Evolutionary conservation across 2,329 filamentous ascomycete species (phyloP), one percentile per base, ranked within the genome.

Genomic region (Metarhizium sp.): DNA sequence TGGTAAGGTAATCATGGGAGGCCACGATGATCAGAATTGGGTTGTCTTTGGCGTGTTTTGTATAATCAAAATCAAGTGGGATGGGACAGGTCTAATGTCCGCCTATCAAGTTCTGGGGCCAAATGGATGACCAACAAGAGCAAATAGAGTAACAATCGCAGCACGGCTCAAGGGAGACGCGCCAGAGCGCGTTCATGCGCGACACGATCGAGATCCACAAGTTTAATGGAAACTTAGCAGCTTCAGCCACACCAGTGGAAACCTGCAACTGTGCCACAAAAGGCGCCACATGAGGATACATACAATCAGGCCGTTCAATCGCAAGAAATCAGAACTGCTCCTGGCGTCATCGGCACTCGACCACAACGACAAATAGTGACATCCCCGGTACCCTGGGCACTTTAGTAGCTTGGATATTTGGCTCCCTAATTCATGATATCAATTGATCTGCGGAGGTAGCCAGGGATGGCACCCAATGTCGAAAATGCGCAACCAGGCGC

Each of bases 391-490:
- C 6, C 42, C 14, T 29, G 3, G 11, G 45, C 30, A 6, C 13
- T 48, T 30, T 13, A 1, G 7, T 14, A 48, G 3, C 11, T 48
- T 30, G 45, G 11, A 48, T 30, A 14, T 18, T 30, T n/a, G 45
- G 10, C 43, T 11, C 6, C 10, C 10, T 46, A 46, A 46, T 56
- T 29, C 38, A 60, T 59, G 57, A 58, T n/a, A 46, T 43, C 47
- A 40, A 29, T 49, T 30, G 43, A 36, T 38, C 55, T 13, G 40
- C 50, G 50, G 55, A 66, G 60, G 63, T 69, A 69, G 68, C 68
- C 66, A 62, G 66, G 56, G 63, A 71, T 71, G 69, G 69, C 66
- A 51, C 62, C 67, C 60, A 66, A 63, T 54, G 60, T 59, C 50
- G 60, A 67, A 51, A 58, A 64, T 58, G 62, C 60, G 52, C 62